Percentiles rank a stretch among this genome's conserved stretches.
These are phyloP conservation scores for Penicillium olsonii DNA, from an alignment of 2,329 filamentous ascomycete genomes.

Conservation along the genomic window DNA sequence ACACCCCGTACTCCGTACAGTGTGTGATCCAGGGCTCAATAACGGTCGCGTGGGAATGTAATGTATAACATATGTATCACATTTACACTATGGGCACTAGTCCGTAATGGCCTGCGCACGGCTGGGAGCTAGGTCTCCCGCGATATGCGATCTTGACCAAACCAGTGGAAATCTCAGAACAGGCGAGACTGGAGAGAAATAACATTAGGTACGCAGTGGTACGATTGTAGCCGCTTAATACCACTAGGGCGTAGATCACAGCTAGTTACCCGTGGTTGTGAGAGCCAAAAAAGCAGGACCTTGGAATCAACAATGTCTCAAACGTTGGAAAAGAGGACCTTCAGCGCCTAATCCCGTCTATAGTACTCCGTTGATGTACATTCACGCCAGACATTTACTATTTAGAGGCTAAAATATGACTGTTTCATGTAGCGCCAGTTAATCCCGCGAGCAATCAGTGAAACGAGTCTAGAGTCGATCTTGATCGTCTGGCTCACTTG, in stretches of 20 bases:
- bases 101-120: too few species aligned
- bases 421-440: constrained; percentile 9
- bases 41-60: too few species aligned
- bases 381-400: too few species aligned
- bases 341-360: background rate
- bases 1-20: too few species aligned
- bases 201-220: background rate
- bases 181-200: background rate
- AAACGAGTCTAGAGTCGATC: constrained; percentile 2
- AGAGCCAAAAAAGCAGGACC: background rate
- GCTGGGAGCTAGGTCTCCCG: too few species aligned
- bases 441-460: background rate
- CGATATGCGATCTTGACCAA: too few species aligned
- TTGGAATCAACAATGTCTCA: too few species aligned
- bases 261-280: background rate
- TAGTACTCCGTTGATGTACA: background rate
- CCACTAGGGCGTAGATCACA: background rate
- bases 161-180: background rate
- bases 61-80: too few species aligned
- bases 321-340: background rate
- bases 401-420: background rate
- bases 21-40: too few species aligned
- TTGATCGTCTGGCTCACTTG: background rate
- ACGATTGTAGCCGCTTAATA: background rate
- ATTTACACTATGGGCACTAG: too few species aligned